Base-by-base conservation (phyloP, 768 basidiomycete species). In the Boletus patriciae region DNA sequence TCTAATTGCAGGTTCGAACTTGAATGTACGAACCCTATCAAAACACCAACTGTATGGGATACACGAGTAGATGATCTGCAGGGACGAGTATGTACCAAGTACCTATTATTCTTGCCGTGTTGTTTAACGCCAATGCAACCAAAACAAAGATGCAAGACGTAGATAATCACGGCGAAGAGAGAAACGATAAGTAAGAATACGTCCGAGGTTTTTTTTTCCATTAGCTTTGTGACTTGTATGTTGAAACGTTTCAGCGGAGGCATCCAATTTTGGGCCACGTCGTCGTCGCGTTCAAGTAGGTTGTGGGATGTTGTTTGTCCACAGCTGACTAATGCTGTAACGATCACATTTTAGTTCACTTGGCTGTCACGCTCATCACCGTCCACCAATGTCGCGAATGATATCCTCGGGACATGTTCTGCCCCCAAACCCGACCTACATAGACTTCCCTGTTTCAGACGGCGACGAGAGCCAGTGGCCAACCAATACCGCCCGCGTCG, bases 61-160 rank as follows among this genome's bases (percentile, higher is more conserved):
- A 45, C 58, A 66, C 76, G 74, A 80, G 80, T 72, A 72, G 80
- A 85, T 78, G 79, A 78, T 85, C 84, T 86, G 83, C 82, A 73
- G 72, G 74, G 69, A 68, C 62, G 64, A 59, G 57, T 21, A 23
- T 43, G 55, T 62, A 61, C 51, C 15, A 46, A 46, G 61, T 62
- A 65, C 62, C 13, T 37, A 37, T 78, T 54, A 11, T 48, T 87
- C 62, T 87, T 57, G 85, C 85, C 83, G 78, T 70, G 81, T 78
- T 64, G 85, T 87, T 87, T 87, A 87, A 85, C 86, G 79, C 73
- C 80, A 69, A 70, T 74, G 78, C 81, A 75, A 76, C 74, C 75
- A 60, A 46, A 47, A 63, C 45, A 56, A 60, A 73, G 31, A 45
- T 61, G 76, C 78, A 77, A 73, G 78, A 77, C 79, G 83, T 83